Evolutionary conservation across 2,329 filamentous ascomycete genomes (phyloP).

Genomic region (Xylaria polymorpha): DNA sequence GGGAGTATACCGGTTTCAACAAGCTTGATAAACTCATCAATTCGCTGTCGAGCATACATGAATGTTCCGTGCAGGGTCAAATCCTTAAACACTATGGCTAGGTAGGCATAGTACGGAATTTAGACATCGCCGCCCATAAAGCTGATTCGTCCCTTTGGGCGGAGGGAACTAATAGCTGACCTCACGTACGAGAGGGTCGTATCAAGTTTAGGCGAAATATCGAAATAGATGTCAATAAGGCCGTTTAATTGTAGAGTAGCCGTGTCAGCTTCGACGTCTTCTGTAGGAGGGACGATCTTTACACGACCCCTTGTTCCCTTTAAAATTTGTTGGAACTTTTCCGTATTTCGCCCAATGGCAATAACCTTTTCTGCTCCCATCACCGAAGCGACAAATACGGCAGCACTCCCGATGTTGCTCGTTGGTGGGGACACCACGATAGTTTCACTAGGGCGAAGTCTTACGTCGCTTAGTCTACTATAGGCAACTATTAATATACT

Average conservation of each 20-base stretch:
- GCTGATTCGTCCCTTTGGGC: not conserved
- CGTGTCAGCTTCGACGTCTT: not conserved
- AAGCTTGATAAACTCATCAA: not conserved
- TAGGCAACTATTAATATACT: not conserved
- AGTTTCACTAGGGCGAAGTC: not conserved
- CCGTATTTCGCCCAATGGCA: not conserved
- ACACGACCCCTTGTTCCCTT: not conserved
- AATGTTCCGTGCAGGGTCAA: not conserved
- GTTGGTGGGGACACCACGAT: not conserved
- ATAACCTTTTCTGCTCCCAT: slow-evolving; percentile 1
- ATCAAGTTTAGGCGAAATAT: not conserved
- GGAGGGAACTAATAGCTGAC: not conserved
- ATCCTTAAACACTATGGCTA: not conserved
- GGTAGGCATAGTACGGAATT: not conserved
- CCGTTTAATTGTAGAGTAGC: too few species aligned
- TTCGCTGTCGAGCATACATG: not conserved
- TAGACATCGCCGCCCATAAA: not conserved
- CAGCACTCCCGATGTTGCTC: not conserved
- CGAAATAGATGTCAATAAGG: not conserved
- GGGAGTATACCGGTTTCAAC: not conserved
- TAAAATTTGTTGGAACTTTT: not conserved
- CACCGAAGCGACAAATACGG: not conserved
- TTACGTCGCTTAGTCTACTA: not conserved
- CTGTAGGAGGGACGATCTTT: not conserved
- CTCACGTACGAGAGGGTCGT: not conserved